phyloP scores from a whole-genome alignment of 208 protist species.

The Leishmania aethiopica region DNA sequence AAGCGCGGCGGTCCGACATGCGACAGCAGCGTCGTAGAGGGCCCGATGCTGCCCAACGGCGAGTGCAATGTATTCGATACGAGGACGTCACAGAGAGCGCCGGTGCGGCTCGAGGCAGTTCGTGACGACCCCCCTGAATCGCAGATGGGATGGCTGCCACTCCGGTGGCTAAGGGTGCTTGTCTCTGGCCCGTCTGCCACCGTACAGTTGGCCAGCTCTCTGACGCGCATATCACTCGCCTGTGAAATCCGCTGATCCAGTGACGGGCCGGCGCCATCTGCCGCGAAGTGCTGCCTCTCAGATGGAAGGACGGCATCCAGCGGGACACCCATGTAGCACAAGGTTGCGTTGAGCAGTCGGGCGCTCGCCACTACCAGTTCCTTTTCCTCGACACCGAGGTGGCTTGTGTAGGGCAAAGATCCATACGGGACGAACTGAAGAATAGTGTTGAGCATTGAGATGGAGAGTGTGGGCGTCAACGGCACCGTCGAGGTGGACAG shows the following conservation, averaged over 20 bases:
- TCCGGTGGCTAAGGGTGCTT: neutral
- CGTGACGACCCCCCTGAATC: neutral
- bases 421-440: constrained; percentile 76
- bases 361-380: constrained; percentile 51
- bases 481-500: constrained; percentile 56
- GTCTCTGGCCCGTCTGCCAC: neutral
- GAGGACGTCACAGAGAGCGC: neutral
- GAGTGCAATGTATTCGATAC: constrained; percentile 8
- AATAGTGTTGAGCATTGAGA: constrained; percentile 81
- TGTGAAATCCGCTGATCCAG: neutral
- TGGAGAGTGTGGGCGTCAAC: constrained; percentile 69
- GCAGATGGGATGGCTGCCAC: neutral
- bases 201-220: neutral
- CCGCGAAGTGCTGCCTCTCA: neutral
- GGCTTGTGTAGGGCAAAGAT: constrained; percentile 76
- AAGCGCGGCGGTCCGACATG: constrained; percentile 29
- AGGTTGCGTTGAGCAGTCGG: constrained; percentile 58
- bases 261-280: neutral
- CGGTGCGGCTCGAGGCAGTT: neutral
- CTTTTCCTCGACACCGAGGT: constrained; percentile 60
- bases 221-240: neutral
- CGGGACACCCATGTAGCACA: constrained; percentile 59
- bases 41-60: constrained; percentile 1
- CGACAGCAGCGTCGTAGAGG: constrained; percentile 1
- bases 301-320: constrained; percentile 5